Base-by-base conservation (phyloP, 78 protist species). In the Dictyostelium capitatum region DNA sequence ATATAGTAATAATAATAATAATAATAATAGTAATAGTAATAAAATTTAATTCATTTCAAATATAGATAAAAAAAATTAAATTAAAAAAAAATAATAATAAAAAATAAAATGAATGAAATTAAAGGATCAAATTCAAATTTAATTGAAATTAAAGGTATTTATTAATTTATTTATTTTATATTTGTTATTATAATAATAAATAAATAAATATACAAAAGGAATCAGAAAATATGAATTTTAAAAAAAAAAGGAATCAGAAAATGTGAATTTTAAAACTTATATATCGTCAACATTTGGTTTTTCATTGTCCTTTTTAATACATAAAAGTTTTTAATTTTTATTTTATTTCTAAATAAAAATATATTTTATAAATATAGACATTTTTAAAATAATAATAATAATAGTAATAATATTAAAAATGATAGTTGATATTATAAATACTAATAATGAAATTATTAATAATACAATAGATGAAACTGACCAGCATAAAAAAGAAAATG, bases 111-210 rank as follows among this genome's bases (percentile, higher is more conserved):
- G 69, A 59, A 59, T 59, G 69, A 59, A 8, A 59, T 59, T 7
- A 59, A 59, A 9, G 32, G 14, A 23, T 20, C 65, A 56, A 59
- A 59, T 23, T 59, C 69, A 23, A 23, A 6, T 23, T 59, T 30
- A 23, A 59, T 59, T 23, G 69, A 59, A 59, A 59, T 23, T 59
- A 59, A 59, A 59, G 69, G 69, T 59, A 59, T 23, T n/a, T 19
- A 8, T 59, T 59, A 3, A 23, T 23, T 20, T 59, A 0, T 12
- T 59, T 59, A n/a, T 59, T 20, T n/a, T 9, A 20, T 20, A 20
- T 56, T 56, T 20, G 7, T 56, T 56, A 23, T 59, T 23, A 23
- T 23, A 23, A 17, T 53, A 53, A 51, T 51, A 51, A 11, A 51
- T 10, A 51, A 51, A 6, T 57, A n/a, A n/a, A n/a, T n/a, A n/a